These are phyloP conservation scores for Lactarius sp. DNA, from an alignment of 768 basidiomycete genomes.

Conservation along the genomic window DNA sequence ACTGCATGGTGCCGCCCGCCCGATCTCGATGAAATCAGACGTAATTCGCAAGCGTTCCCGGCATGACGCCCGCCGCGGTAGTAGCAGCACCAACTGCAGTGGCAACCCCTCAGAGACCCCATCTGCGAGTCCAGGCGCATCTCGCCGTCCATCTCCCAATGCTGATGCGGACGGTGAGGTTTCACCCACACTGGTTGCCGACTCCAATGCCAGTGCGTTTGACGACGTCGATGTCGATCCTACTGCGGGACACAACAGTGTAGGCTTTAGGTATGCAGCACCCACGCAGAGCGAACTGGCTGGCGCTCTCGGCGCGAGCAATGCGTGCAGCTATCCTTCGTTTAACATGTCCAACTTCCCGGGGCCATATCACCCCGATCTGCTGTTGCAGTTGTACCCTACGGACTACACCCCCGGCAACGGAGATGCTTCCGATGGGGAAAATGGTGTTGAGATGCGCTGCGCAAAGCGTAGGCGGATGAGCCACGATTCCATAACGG, in stretches of 20 bases:
- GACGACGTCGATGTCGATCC: slow-evolving; percentile 13
- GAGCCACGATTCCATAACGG: slow-evolving; percentile 53
- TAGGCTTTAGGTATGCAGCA: slow-evolving; percentile 33
- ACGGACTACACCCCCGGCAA: slow-evolving; percentile 53
- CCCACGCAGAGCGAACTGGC: slow-evolving; percentile 49
- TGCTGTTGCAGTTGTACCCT: slow-evolving; percentile 49
- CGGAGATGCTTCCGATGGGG: slow-evolving; percentile 45
- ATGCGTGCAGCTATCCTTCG: slow-evolving; percentile 32
- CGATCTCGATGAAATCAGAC: slow-evolving; percentile 89
- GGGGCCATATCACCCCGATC: slow-evolving; percentile 73
- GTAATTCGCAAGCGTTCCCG: slow-evolving; percentile 84
- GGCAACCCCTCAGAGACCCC: slow-evolving; percentile 58
- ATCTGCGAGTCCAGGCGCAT: slow-evolving; percentile 69
- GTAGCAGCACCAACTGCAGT: slow-evolving; percentile 22
- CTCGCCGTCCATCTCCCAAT: slow-evolving; percentile 66
- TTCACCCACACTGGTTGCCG: slow-evolving; percentile 66
- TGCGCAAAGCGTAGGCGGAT: slow-evolving; percentile 65
- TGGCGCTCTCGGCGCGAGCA: slow-evolving; percentile 39
- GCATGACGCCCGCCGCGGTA: slow-evolving; percentile 67
- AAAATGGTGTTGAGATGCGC: slow-evolving; percentile 35
- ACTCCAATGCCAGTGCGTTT: slow-evolving; percentile 39
- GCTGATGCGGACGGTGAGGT: slow-evolving; percentile 35
- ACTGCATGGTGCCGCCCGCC: slow-evolving; percentile 77
- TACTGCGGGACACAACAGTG: slow-evolving; percentile 46
- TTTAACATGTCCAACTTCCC: slow-evolving; percentile 46